Conservation (phyloP, 1,284 basidiomycete genomes). For the Ceratobasidium sp. region DNA sequence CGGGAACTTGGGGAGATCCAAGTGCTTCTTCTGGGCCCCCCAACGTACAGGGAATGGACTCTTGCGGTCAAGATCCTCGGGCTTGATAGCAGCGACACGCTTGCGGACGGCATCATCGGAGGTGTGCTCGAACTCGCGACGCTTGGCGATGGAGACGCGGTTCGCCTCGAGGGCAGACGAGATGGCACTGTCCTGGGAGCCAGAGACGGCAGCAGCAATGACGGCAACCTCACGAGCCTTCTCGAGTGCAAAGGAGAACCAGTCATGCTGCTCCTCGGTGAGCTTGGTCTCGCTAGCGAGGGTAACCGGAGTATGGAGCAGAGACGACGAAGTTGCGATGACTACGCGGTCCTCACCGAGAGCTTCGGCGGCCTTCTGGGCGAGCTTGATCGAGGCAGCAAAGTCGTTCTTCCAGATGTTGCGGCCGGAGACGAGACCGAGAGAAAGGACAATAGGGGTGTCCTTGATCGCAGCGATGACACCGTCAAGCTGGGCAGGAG, state of each 20-base stretch:
- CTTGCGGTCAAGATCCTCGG: conserved; percentile 90
- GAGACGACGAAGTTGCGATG: conserved; percentile 95
- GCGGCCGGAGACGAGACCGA: conserved; percentile 97
- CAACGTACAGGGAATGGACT: conserved; percentile 89
- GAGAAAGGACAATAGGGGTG: conserved; percentile 85
- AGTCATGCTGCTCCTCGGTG: conserved; percentile 90
- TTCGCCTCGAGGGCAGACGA: conserved; percentile 85
- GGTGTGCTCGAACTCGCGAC: conserved; percentile 94
- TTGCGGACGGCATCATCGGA: conserved; percentile 97
- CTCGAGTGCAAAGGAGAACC: conserved; percentile 99
- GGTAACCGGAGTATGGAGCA: conserved; percentile 98
- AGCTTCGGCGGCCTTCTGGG: conserved; percentile 84
- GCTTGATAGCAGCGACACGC: conserved; percentile 92
- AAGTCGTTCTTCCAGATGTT: conserved; percentile 99
- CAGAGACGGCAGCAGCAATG: conserved; percentile 84
- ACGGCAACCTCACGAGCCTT: conserved; percentile 93
- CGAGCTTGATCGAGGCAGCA: conserved; percentile 81
- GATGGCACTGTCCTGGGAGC: conserved; percentile 79
- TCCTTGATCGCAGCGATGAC: conserved; percentile 87
- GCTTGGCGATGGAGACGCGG: conserved; percentile 91
- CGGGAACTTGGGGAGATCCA: conserved; percentile 96
- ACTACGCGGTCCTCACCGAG: conserved; percentile 91
- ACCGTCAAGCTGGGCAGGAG: conserved; percentile 87
- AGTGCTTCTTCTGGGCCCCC: conserved; percentile 88
- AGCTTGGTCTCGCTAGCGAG: conserved; percentile 94